Evolutionary conservation across 768 basidiomycete species (phyloP), one percentile per base, ranked within the genome.

Genomic region (Rubroboletus satanas): DNA sequence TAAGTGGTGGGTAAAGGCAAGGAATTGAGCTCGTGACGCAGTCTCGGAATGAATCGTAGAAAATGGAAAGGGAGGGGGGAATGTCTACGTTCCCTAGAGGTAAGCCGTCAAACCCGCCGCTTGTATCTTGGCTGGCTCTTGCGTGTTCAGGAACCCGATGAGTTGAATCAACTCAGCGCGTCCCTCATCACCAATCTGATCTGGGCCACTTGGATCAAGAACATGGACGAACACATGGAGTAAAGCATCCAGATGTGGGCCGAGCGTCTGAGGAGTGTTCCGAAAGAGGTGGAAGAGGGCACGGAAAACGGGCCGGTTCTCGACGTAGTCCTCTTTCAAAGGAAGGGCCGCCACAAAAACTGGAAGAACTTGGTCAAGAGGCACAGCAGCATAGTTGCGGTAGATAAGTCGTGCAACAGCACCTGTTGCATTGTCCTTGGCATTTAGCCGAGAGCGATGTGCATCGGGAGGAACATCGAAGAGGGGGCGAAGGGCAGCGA

Each of bases 381-480:
- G 96, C 17, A 98, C 73, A 14, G 87, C 92, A 12, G 75, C 68
- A 5, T 80, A 73, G 71, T 93, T 94, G 67, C 88, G 88, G 63
- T 84, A 69, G 66, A 98, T 88, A 68, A 98, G 79, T 15, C 97
- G 87, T 5, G 85, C 84, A 49, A 98, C 90, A 26, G 94, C 91
- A 42, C 97, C 97, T 8, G 88, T 83, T n/a, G 97, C 97, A 70
- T 99, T 99, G 73, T 99, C 97, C 58, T 87, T 87, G 18, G 94
- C 94, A 68, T 94, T 95, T 57, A 92, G 72, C 42, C 77, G 77
- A 7, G 89, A 74, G 7, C 82, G 66, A n/a, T 85, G 76, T 7
- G 90, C 77, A 54, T 86, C 82, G 0, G 83, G 72, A 8, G 82
- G 63, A 35, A 88, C 78, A 42, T 78, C 71, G 71, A 99, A 98